These are phyloP conservation scores for Jaenimonas drosophilae DNA, from an alignment of 208 protist genomes.

Conservation along the genomic window DNA sequence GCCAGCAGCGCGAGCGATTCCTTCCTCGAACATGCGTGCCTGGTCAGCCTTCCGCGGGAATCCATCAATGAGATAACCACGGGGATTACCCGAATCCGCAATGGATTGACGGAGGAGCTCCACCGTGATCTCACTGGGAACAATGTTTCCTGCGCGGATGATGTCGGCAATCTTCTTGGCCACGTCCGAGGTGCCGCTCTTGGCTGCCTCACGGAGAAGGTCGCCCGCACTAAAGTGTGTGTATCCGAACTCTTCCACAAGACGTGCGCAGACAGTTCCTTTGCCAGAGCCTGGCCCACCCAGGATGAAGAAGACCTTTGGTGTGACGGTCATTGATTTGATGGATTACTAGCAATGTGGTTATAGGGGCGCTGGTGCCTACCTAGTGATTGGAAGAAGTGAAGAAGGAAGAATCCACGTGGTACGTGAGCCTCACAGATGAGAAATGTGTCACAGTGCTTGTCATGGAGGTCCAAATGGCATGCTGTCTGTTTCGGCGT, in stretches of 20 bases:
- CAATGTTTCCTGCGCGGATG: slow-evolving; percentile 63
- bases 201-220: slow-evolving; percentile 66
- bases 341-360: background rate
- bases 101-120: slow-evolving; percentile 65
- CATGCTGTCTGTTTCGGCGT: too few relatives aligned
- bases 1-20: slow-evolving; percentile 36
- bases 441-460: too few relatives aligned
- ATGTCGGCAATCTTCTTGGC: slow-evolving; percentile 66
- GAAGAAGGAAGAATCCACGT: slow-evolving; percentile 4
- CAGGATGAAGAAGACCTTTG: slow-evolving; percentile 82
- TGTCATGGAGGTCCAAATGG: too few relatives aligned
- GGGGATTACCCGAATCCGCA: slow-evolving; percentile 29
- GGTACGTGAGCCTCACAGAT: too few relatives aligned
- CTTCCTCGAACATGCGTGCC: slow-evolving; percentile 77
- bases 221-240: slow-evolving; percentile 83
- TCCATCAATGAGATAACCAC: slow-evolving; percentile 84
- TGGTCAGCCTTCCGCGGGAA: slow-evolving; percentile 86
- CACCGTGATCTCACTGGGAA: slow-evolving; percentile 84
- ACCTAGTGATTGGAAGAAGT: slow-evolving; percentile 6
- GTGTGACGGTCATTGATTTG: slow-evolving; percentile 4
- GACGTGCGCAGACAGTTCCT: slow-evolving; percentile 63
- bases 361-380: background rate
- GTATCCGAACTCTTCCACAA: slow-evolving; percentile 76
- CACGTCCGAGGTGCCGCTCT: slow-evolving; percentile 38
- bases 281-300: slow-evolving; percentile 85